Percentiles rank a stretch among this genome's conserved stretches.
Conservation (phyloP, 495 filamentous ascomycete species). For the Neurospora sp. region DNA sequence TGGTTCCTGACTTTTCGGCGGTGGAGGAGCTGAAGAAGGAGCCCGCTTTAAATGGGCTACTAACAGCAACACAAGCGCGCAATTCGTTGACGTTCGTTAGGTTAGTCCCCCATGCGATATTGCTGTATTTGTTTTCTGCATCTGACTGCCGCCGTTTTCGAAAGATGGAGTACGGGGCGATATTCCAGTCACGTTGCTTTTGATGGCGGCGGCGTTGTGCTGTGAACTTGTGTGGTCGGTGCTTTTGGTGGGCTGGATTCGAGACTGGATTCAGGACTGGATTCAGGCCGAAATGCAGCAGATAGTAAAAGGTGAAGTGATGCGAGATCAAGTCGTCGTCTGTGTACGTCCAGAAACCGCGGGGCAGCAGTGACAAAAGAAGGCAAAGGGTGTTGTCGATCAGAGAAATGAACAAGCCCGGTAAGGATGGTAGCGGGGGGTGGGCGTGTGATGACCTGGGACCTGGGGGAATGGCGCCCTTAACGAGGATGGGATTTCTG, state of each 20-base stretch:
- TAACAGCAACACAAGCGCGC: background rate
- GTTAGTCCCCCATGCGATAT: background rate
- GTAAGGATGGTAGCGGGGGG: conserved; percentile 2
- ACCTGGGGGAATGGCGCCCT: background rate
- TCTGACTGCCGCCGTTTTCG: background rate
- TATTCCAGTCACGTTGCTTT: background rate
- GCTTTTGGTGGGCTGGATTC: background rate
- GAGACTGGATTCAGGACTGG: background rate
- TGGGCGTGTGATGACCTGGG: background rate
- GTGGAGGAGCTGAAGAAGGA: background rate
- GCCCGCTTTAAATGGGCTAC: background rate
- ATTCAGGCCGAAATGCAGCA: background rate
- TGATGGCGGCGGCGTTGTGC: background rate
- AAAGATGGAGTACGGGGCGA: background rate
- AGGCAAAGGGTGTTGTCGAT: background rate
- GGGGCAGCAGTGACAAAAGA: background rate
- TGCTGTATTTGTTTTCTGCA: background rate
- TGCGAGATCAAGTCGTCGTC: background rate
- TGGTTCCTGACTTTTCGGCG: background rate
- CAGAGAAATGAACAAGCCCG: background rate
- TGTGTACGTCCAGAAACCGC: background rate
- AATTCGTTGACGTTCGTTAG: background rate
- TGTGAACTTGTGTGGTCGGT: background rate
- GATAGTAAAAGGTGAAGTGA: background rate
- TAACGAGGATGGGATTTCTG: conserved; percentile 23